Evolutionary conservation across 208 protist species (phyloP), one percentile per base, ranked within the genome.

Genomic region (Crithidia bombi): DNA sequence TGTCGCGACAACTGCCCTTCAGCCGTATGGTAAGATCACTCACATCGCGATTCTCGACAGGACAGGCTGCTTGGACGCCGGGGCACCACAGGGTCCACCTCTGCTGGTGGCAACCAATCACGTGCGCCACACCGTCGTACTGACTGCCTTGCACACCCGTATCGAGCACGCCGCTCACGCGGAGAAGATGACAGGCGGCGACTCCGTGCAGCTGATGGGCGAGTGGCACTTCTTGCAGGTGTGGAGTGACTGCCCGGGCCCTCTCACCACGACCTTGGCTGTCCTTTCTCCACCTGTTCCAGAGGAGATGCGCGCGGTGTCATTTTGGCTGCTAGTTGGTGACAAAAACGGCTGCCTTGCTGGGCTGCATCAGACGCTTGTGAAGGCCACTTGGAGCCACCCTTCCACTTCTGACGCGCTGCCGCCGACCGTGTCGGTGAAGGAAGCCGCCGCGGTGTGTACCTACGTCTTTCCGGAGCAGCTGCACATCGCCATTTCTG

Each of bases 391-490:
- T 0, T 5, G 10, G 52, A n/a, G 52, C 21, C 6, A 32, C 5
- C 9, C 23, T 33, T 38, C 50, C 11, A 19, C 28, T 46, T 33
- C 30, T 41, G 7, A 14, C 33, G 14, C 56, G 5, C 67, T 47
- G 12, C 44, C 57, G 2, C 3, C 50, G 19, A 30, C 35, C 19
- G 46, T 36, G 17, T 51, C 69, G 5, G 32, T 75, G 11, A 43
- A 21, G 41, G 41, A 35, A 17, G 49, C 33, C 1, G 69, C 69
- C 2, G 17, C 14, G n/a, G 46, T 75, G 19, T 38, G 46, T 44
- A 30, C 36, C 11, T 65, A 76, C 38, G 70, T 76, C 2, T 76
- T 76, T 47, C 43, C 62, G n/a, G 70, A 63, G 46, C 63, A 65
- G 21, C 56, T 69, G 41, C 70, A 39, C 55, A 47, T 65, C 35